Evolutionary conservation across 2,329 filamentous ascomycete species (phyloP).

Genomic region (Lachnum nothofagi): DNA sequence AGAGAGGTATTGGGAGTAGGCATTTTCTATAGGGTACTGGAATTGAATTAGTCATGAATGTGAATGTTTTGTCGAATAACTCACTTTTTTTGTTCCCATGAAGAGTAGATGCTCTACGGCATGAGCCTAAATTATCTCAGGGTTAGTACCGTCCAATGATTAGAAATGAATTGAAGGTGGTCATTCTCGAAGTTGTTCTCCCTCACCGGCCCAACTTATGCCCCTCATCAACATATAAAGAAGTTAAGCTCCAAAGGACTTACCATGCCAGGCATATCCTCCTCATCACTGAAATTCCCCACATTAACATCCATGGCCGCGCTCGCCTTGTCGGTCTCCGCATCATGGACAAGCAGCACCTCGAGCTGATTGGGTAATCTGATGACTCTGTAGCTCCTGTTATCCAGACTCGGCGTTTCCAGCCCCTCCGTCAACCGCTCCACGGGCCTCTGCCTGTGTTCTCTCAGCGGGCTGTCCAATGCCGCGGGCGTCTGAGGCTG

Average conservation of each 20-base stretch:
- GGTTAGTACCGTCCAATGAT: constrained; percentile 31
- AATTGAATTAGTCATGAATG: constrained; percentile 14
- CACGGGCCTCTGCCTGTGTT: constrained; percentile 30
- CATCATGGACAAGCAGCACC: constrained; percentile 86
- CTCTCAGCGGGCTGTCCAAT: constrained; percentile 27
- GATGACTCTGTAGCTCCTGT: constrained; percentile 83
- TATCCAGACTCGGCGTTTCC: constrained; percentile 79
- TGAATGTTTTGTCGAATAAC: constrained; percentile 12
- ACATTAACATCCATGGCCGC: constrained; percentile 94
- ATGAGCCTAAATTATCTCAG: constrained; percentile 51
- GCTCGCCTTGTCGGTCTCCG: constrained; percentile 93
- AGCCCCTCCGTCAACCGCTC: constrained; percentile 60
- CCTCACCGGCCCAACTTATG: no score
- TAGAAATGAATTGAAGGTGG: no score
- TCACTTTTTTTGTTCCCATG: constrained; percentile 93
- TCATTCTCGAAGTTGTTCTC: no score
- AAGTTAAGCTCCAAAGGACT: constrained; percentile 63
- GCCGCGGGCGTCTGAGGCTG: constrained; percentile 30
- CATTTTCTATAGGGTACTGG: constrained; percentile 87
- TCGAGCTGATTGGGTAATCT: constrained; percentile 84
- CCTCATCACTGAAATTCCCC: constrained; percentile 87
- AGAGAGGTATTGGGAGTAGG: constrained; percentile 88
- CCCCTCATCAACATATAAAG: constrained; percentile 74
- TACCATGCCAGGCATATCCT: constrained; percentile 88
- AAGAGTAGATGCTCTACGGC: constrained; percentile 95